A percentile compares a stretch with the other conserved stretches of the same genome.
phyloP scores from a whole-genome alignment of 495 filamentous ascomycete species.

The Tuber aestivum region DNA sequence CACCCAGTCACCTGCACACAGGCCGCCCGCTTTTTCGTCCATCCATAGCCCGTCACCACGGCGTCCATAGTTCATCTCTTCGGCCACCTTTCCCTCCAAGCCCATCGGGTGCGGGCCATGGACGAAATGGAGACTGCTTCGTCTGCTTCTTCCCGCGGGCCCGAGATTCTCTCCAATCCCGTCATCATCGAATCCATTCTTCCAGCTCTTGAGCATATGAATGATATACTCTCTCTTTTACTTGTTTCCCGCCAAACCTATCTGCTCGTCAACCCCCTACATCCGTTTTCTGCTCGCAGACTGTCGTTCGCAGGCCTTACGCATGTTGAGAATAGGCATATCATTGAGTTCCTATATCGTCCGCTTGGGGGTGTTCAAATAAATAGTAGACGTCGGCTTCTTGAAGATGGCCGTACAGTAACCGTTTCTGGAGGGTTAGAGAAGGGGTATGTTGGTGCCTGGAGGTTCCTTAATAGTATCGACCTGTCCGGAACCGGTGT shows the following conservation, averaged over 20 bases:
- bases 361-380: slow-evolving; percentile 23
- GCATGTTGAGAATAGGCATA: slow-evolving; percentile 27
- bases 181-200: slow-evolving; percentile 40
- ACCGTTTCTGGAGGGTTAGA: slow-evolving; percentile 36
- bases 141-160: slow-evolving; percentile 29
- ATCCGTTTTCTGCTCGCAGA: slow-evolving; percentile 35
- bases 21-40: neutral
- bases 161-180: slow-evolving; percentile 38
- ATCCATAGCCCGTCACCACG: slow-evolving; percentile 23
- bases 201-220: slow-evolving; percentile 31
- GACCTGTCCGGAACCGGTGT: slow-evolving; percentile 37
- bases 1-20: neutral
- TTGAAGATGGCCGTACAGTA: slow-evolving; percentile 34
- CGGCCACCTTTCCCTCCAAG: slow-evolving; percentile 35
- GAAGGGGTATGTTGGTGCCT: slow-evolving; percentile 37
- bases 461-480: slow-evolving; percentile 32
- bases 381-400: slow-evolving; percentile 23
- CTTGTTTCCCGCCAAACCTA: slow-evolving; percentile 35
- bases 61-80: slow-evolving; percentile 10
- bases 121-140: slow-evolving; percentile 10
- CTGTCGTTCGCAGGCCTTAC: slow-evolving; percentile 30
- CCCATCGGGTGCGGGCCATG: neutral
- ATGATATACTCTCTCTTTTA: slow-evolving; percentile 37
- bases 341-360: slow-evolving; percentile 34
- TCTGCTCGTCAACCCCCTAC: slow-evolving; percentile 30